Evolutionary conservation across 176 grass and related monocot species (phyloP).

Genomic region (Musa troglodytarum): DNA sequence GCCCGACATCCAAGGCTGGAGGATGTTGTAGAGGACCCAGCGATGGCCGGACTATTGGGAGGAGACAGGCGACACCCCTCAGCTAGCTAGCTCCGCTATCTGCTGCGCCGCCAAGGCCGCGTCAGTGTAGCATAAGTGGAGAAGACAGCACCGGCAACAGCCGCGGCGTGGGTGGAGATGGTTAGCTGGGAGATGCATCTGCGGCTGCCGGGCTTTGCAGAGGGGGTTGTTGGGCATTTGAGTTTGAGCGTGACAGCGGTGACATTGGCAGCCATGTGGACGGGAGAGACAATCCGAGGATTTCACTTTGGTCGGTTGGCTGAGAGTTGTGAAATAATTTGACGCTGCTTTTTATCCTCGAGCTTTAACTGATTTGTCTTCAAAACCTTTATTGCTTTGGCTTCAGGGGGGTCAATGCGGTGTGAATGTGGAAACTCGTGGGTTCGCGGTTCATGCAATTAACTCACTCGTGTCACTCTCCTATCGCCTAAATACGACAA

Average conservation of each 20-base stretch:
- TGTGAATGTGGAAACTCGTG: no score
- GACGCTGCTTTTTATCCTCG: no score
- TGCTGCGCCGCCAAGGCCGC: not conserved
- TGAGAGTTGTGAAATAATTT: no score
- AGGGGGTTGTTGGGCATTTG: no score
- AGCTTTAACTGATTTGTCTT: no score
- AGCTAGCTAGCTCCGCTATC: not conserved
- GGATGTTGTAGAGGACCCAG: slow-evolving; percentile 8
- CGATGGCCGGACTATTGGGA: slow-evolving; percentile 2
- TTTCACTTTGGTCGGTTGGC: no score
- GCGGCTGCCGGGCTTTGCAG: not conserved
- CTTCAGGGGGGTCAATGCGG: no score
- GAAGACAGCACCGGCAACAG: not conserved
- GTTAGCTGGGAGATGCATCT: not conserved
- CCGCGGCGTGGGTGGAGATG: no score
- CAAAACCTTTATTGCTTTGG: no score
- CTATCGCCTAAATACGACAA: no score
- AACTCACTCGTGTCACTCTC: no score
- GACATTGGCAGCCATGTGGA: not conserved
- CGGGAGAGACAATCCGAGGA: not conserved
- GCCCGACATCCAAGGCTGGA: not conserved
- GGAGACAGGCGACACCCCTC: not conserved
- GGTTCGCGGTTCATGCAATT: no score
- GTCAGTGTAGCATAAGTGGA: slow-evolving; percentile 1
- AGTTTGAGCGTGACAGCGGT: not conserved